Base-by-base conservation (phyloP, 2,329 filamentous ascomycete genomes). In the Endoconidiophora laricicola region DNA sequence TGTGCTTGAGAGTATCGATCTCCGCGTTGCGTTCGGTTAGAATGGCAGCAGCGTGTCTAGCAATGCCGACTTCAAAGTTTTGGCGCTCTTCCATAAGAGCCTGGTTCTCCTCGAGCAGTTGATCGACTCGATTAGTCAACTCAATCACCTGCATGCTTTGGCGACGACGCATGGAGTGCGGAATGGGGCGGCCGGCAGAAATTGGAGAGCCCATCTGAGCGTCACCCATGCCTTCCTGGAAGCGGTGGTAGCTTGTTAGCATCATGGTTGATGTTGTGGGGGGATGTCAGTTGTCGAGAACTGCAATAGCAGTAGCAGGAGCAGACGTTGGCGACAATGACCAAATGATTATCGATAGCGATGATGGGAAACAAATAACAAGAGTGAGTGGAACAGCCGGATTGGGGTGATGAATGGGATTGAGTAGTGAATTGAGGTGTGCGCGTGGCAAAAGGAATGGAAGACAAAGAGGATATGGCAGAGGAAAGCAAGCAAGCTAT, bases 141-240 rank as follows among this genome's bases (percentile, higher is more conserved):
- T 98, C 90, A 54, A 96, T 79, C 49, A 90, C 79, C 68, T 96
- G 90, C 81, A 96, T 90, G 73, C 90, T 96, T 67, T 94, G 91
- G 62, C 90, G 85, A 62, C 90, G 88, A 59, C 90, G 88, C 76
- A 98, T 84, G 71, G 87, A 95, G 61, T 88, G 86, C 59, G 91
- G 88, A 33, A 33, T 33, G 29, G 29, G 29, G 66, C 90, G 81
- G 58, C 86, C 94, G 50, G 91, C 91, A 60, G 91, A 96, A 60
- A 83, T 80, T 61, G 90, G 87, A 63, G 87, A 94, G 62, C 81
- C 81, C 62, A 83, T 76, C 61, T 76, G 85, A 66, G 84, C 86
- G 69, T 94, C 86, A 68, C 90, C 90, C 71, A 79, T 88, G 68
- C 86, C 90, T 76, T 94, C 87, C 88, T 95, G 69, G 49, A 59